Evolutionary conservation across 345 rosid genomes (phyloP).

Genomic region (Euphorbia lathyris): DNA sequence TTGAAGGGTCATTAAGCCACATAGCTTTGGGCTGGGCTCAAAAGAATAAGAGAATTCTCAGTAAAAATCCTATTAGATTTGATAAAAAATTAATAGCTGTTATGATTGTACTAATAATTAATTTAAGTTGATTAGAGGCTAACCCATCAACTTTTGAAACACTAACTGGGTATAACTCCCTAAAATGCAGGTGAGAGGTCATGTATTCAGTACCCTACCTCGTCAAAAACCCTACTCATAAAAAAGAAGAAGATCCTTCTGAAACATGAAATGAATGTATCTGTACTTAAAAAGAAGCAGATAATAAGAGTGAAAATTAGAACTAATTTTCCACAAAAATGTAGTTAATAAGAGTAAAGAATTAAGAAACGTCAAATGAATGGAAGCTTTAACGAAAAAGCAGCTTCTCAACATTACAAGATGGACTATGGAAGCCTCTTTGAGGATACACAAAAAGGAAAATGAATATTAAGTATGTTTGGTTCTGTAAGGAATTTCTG

Average conservation of each 20-base stretch:
- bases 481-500: constrained; percentile 24
- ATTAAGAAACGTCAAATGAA: not conserved
- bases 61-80: too few species aligned
- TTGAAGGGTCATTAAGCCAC: not conserved
- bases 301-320: not conserved
- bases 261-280: not conserved
- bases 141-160: too few species aligned
- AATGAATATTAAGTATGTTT: constrained; percentile 14
- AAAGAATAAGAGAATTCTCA: not conserved
- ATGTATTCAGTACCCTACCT: too few species aligned
- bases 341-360: not conserved
- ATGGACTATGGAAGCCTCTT: constrained; percentile 16
- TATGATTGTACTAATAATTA: too few species aligned
- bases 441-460: constrained; percentile 9
- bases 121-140: too few species aligned
- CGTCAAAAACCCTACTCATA: too few species aligned
- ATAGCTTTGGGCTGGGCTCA: not conserved
- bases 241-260: not conserved
- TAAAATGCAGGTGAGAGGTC: too few species aligned
- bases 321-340: not conserved
- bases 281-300: not conserved
- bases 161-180: too few species aligned
- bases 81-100: too few species aligned
- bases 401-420: constrained; percentile 25
- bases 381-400: constrained; percentile 18